Evolutionary conservation across 129 eudicot genomes (phyloP), one percentile per base, ranked within the genome.

Genomic region (Cynara cardunculus): DNA sequence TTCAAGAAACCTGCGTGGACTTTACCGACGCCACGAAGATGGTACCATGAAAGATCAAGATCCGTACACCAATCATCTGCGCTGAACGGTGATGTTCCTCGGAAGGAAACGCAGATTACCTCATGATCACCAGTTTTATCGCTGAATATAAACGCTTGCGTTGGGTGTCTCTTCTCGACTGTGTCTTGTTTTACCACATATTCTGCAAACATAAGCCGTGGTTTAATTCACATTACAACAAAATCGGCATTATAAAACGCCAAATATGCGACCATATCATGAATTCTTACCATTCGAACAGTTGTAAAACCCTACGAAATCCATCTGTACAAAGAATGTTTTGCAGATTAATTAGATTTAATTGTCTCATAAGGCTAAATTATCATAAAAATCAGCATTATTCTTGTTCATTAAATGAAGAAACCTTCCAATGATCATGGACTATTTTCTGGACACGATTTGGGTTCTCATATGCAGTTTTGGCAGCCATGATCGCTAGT

Each of bases 71-170:
- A 87, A 21, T 74, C 92, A 37, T 87, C 86, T 0, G 89, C 87
- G 41, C 87, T 85, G 61, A 89, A 87, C 2, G 88, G 68, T 0
- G 80, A 84, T 1, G 96, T 93, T 19, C 98, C 98, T 83, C 94
- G 81, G 69, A 93, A 90, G 1, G 96, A 77, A 5, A 93, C 87
- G 0, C 85, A 81, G 7, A 85, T 89, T 25, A 75, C 6, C 73
- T 89, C 89, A 0, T 77, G 44, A 26, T 81, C 79, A 11, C 27
- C 53, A 1, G 56, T 70, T 25, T 75, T 69, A 74, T 87, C 89
- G 18, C 80, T 81, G 16, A 86, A 30, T 30, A 91, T 74, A 75
- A 87, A 78, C 5, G 96, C 98, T 73, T 88, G 90, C 16, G 96
- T 91, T 1, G 85, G 46, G 18, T 11, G 46, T 56, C 27, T 24